Percentiles rank a stretch among this genome's conserved stretches.
Conservation (phyloP, 768 basidiomycete species). For the Leccinum subgranulosum region DNA sequence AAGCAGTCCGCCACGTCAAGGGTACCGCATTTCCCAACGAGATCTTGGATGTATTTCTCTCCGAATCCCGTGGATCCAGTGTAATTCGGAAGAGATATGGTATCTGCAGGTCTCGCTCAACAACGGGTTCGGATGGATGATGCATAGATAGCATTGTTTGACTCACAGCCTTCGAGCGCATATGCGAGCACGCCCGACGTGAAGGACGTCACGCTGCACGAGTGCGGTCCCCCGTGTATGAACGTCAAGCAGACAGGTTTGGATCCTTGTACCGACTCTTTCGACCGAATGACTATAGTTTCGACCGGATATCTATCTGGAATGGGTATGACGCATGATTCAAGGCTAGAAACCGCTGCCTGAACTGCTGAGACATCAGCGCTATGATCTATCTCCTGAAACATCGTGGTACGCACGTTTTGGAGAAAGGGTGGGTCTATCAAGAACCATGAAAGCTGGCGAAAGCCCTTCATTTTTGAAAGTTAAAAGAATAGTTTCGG, state of each 20-base stretch:
- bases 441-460: conserved; percentile 32
- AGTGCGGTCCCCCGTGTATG: conserved; percentile 67
- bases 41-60: conserved; percentile 49
- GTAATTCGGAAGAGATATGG: conserved; percentile 61
- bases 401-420: conserved; percentile 34
- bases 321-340: conserved; percentile 45
- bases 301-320: conserved; percentile 50
- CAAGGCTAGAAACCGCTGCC: conserved; percentile 39
- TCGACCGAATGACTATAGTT: conserved; percentile 48
- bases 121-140: not conserved
- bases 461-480: conserved; percentile 20
- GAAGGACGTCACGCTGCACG: conserved; percentile 46
- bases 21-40: conserved; percentile 58
- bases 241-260: conserved; percentile 48
- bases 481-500: conserved; percentile 48
- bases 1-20: conserved; percentile 68
- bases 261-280: conserved; percentile 10
- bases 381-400: not conserved
- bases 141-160: not conserved
- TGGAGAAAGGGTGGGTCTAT: conserved; percentile 38
- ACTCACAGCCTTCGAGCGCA: conserved; percentile 61
- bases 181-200: conserved; percentile 40
- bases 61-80: conserved; percentile 68
- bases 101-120: conserved; percentile 37
- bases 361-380: conserved; percentile 35